Evolutionary conservation across 2,329 filamentous ascomycete species (phyloP).

Genomic region (Calonectria hongkongensis): DNA sequence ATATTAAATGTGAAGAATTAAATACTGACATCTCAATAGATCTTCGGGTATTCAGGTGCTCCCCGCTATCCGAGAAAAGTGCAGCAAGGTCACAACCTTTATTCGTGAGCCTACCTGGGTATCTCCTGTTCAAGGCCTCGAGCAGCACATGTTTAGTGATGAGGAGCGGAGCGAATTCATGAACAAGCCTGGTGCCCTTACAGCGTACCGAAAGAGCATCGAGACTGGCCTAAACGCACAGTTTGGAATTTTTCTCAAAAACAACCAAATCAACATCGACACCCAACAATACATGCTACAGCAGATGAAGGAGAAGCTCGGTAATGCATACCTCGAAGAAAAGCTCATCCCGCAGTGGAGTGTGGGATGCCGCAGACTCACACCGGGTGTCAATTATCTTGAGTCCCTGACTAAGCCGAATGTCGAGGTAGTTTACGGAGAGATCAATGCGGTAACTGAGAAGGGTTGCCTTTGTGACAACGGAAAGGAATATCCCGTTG

Average conservation of each 20-base stretch:
- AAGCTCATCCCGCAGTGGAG: slow-evolving; percentile 70
- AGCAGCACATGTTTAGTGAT: slow-evolving; percentile 64
- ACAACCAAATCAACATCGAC: slow-evolving; percentile 61
- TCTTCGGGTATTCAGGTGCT: slow-evolving; percentile 68
- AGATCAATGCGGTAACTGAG: slow-evolving; percentile 61
- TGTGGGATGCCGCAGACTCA: slow-evolving; percentile 69
- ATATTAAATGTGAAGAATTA: neutral
- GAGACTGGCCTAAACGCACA: slow-evolving; percentile 67
- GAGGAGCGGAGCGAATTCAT: slow-evolving; percentile 64
- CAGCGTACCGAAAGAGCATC: slow-evolving; percentile 65
- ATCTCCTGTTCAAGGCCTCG: slow-evolving; percentile 64
- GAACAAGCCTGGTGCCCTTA: slow-evolving; percentile 61
- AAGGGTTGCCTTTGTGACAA: slow-evolving; percentile 68
- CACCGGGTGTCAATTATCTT: slow-evolving; percentile 70
- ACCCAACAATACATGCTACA: slow-evolving; percentile 63
- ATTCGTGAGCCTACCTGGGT: slow-evolving; percentile 72
- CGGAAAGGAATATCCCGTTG: slow-evolving; percentile 70
- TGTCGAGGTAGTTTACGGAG: slow-evolving; percentile 66
- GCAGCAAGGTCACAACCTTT: slow-evolving; percentile 67
- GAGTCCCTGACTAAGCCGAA: slow-evolving; percentile 67
- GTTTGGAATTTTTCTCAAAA: slow-evolving; percentile 68
- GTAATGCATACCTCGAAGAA: slow-evolving; percentile 69
- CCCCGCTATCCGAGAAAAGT: slow-evolving; percentile 64
- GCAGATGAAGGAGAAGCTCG: slow-evolving; percentile 62
- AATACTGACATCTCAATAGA: slow-evolving; percentile 32